Percentiles rank a stretch among this genome's conserved stretches.
Evolutionary conservation across 257 asterid species (phyloP).

Genomic region (Paraleonurus japonicus): DNA sequence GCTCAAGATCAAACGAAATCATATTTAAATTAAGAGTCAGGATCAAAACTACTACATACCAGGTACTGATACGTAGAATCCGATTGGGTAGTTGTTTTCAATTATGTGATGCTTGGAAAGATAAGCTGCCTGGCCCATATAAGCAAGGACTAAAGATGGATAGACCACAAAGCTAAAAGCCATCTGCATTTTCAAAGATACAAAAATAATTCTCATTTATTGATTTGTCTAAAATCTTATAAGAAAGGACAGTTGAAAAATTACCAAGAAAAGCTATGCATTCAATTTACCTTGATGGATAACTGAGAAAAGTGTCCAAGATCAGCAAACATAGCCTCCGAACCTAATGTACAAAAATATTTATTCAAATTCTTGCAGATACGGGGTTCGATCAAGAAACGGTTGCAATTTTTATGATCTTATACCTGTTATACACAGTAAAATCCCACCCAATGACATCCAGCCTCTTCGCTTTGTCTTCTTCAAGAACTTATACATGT

Average conservation of each 20-base stretch:
- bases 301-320: background rate
- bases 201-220: background rate
- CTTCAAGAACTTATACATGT: background rate
- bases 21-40: background rate
- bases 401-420: background rate
- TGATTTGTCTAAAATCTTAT: background rate
- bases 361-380: background rate
- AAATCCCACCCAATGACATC: background rate
- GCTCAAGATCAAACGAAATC: background rate
- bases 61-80: background rate
- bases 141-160: background rate
- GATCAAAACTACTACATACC: background rate
- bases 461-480: background rate
- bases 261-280: background rate
- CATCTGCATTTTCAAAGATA: background rate
- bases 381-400: background rate
- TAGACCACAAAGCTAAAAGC: background rate
- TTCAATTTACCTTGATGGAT: background rate
- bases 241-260: background rate
- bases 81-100: background rate
- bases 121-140: background rate
- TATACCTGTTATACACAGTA: background rate
- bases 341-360: background rate
- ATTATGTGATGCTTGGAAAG: background rate
- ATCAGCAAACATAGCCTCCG: background rate